Percentiles rank a stretch among this genome's conserved stretches.
phyloP scores from a whole-genome alignment of 441 rosid species.

The Euphorbia corollata region DNA sequence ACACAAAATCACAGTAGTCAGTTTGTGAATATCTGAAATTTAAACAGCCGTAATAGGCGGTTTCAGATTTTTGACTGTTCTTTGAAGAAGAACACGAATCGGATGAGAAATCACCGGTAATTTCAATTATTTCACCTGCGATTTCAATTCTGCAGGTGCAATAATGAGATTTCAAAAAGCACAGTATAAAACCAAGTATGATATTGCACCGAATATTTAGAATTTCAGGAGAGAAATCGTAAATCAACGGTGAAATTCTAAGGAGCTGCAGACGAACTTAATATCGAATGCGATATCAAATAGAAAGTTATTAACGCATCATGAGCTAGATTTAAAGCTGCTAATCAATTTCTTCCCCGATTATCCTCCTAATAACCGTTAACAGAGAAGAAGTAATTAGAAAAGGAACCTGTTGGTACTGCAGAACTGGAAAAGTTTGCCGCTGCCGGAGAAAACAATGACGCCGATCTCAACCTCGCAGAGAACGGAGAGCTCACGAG shows the following conservation, averaged over 20 bases:
- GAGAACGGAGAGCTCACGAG: slow-evolving; percentile 34
- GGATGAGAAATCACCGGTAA: not conserved
- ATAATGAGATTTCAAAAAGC: not conserved
- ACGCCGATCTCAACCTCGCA: slow-evolving; percentile 32
- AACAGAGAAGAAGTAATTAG: not conserved
- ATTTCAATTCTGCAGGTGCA: not conserved
- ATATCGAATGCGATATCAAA: not conserved
- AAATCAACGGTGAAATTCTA: not conserved
- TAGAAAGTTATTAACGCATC: not conserved
- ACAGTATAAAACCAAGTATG: no score
- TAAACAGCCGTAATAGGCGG: not conserved
- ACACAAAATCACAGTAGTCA: not conserved
- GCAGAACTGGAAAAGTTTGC: slow-evolving; percentile 32
- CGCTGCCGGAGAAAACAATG: slow-evolving; percentile 31
- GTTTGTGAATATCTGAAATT: not conserved
- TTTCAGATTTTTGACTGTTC: not conserved
- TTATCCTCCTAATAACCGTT: not conserved
- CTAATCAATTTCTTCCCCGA: not conserved
- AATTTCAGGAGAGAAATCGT: not conserved
- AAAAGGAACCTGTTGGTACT: slow-evolving; percentile 26
- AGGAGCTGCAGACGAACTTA: not conserved
- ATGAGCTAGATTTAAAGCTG: not conserved
- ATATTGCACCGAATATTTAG: not conserved
- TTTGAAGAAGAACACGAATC: not conserved
- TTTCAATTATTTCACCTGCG: no score